Base-by-base conservation (phyloP, 2,329 filamentous ascomycete genomes). In the Fusarium sp. region DNA sequence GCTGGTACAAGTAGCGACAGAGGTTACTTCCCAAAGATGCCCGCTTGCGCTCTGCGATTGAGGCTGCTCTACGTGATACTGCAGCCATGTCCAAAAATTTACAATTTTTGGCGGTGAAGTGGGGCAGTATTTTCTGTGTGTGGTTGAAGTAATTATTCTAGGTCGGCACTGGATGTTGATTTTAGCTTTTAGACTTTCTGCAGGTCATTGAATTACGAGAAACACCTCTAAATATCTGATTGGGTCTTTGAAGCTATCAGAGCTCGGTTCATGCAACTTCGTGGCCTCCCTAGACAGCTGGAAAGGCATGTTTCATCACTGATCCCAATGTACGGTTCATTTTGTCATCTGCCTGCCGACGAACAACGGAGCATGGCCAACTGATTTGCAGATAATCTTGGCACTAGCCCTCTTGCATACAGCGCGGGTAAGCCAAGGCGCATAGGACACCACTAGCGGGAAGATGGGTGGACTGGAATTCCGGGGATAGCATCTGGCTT, bases 41-140 rank as follows among this genome's bases (percentile, higher is more conserved):
- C 66, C 48, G 47, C 63, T 71, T 74, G 55, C 60, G 55, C 71
- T 76, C 69, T 68, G 47, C 66, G 60, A 62, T 72, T 65, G 67
- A 73, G 66, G 62, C 71, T 70, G 39, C 60, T 72, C 52, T 68
- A 69, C 36, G 69, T 68, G 75, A 75, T 67, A 63, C 63, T 72
- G 41, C 67, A 64, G 44, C 69, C 63, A 72, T 78, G 59, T 73
- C 76, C 74, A 70, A 74, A 75, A 72, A 77, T 71, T 73, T 72
- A 63, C 75, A 77, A 74, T 78, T 80, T 80, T 79, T 80, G 75
- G 79, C 79, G 79, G 79, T 80, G 76, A 70, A 66, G 54, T 28
- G 47, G 61, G 72, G 71, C 75, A 75, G 74, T 74, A 74, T 58
- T 20, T 3, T 7, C 24, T 4, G 1, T 7, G 11, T 13, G 2